These are phyloP conservation scores for Globisporangium viniferum DNA, from an alignment of 352 stramenopile genomes.

Conservation along the genomic window DNA sequence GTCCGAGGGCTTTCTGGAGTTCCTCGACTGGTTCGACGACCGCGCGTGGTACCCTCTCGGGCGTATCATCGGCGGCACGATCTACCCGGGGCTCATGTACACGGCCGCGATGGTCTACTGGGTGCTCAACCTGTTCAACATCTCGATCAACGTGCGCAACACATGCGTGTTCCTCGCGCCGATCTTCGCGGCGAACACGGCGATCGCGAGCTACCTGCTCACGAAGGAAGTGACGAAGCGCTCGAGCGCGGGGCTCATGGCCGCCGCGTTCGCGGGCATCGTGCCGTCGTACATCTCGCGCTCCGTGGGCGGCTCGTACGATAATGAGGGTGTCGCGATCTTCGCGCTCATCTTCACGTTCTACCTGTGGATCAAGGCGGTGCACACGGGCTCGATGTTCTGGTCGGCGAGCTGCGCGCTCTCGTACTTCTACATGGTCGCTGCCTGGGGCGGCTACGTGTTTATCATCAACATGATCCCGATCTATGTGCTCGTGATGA, in stretches of 20 bases:
- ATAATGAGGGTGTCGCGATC: constrained; percentile 98
- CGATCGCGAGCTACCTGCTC: constrained; percentile 87
- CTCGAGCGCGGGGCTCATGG: constrained; percentile 86
- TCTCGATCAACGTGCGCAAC: constrained; percentile 92
- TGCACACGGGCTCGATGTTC: constrained; percentile 89
- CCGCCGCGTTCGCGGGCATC: constrained; percentile 94
- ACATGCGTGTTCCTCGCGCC: constrained; percentile 91
- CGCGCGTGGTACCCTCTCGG: constrained; percentile 92
- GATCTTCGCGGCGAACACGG: constrained; percentile 88
- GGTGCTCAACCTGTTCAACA: constrained; percentile 88
- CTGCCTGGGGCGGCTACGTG: constrained; percentile 96
- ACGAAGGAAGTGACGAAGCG: constrained; percentile 89
- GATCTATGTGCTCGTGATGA: constrained; percentile 93
- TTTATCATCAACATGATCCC: constrained; percentile 99
- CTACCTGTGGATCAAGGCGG: constrained; percentile 95
- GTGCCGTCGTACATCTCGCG: constrained; percentile 97
- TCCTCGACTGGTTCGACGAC: constrained; percentile 98
- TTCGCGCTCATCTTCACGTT: constrained; percentile 98
- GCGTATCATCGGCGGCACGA: constrained; percentile 91
- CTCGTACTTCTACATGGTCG: constrained; percentile 98
- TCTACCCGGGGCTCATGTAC: constrained; percentile 93
- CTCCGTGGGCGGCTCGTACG: constrained; percentile 96
- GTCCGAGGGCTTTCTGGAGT: constrained; percentile 93
- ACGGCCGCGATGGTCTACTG: constrained; percentile 89
- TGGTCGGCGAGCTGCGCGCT: constrained; percentile 81